A percentile compares a stretch with the other conserved stretches of the same genome.
Evolutionary conservation across 108 stramenopile species (phyloP).

Genomic region (Nitzschia palea): DNA sequence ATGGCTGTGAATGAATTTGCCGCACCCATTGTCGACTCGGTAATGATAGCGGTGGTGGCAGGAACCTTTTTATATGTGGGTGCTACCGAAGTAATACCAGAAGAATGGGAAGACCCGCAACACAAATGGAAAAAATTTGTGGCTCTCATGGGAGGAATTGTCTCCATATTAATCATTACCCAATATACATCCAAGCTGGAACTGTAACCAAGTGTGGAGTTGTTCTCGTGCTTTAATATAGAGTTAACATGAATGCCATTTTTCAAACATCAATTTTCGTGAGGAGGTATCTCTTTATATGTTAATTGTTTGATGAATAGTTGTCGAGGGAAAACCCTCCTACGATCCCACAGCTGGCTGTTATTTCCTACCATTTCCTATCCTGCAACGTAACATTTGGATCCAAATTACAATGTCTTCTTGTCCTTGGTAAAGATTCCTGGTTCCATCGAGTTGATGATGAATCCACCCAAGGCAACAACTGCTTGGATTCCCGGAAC

Average conservation of each 20-base stretch:
- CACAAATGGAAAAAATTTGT: conserved; percentile 95
- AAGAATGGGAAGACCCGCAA: conserved; percentile 92
- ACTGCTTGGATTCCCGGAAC: conserved; percentile 8
- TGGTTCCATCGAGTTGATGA: conserved; percentile 37
- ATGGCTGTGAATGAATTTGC: conserved; percentile 90
- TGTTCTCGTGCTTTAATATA: too few relatives aligned
- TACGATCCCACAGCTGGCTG: too few relatives aligned
- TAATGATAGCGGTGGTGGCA: conserved; percentile 94
- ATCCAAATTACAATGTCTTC: too few relatives aligned
- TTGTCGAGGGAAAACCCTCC: too few relatives aligned
- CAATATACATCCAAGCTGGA: conserved; percentile 81
- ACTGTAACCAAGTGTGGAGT: conserved; percentile 3
- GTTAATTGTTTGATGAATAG: too few relatives aligned
- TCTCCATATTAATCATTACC: conserved; percentile 80
- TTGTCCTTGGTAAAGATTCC: conserved; percentile 44
- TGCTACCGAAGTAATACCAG: conserved; percentile 95
- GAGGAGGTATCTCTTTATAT: too few relatives aligned
- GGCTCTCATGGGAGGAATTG: conserved; percentile 78
- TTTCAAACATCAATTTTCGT: too few relatives aligned
- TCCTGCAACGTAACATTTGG: too few relatives aligned
- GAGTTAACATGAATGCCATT: too few relatives aligned
- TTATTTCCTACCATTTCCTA: too few relatives aligned
- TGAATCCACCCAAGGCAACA: conserved; percentile 22
- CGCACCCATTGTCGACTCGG: conserved; percentile 88
- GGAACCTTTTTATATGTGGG: conserved; percentile 99